Conservation (phyloP, 768 basidiomycete species). For the Tephrocybe sp. region DNA sequence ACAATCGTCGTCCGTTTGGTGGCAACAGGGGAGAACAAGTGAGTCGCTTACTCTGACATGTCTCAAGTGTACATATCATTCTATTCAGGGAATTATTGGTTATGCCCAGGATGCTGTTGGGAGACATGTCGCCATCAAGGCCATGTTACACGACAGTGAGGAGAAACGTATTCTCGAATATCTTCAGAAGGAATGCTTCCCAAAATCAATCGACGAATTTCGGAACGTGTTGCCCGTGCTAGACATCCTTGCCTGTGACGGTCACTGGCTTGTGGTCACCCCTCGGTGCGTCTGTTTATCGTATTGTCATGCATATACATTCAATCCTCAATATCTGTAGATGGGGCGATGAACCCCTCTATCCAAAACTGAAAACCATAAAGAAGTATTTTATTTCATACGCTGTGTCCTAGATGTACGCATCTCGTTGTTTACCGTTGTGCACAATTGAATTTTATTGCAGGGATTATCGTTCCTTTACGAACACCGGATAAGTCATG, state of each 20-base stretch:
- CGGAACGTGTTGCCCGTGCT: slow-evolving; percentile 21
- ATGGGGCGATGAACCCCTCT: slow-evolving; percentile 10
- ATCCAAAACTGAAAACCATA: background rate
- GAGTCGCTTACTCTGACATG: too few relatives aligned
- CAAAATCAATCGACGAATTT: background rate
- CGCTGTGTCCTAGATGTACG: slow-evolving; percentile 18
- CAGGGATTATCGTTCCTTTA: slow-evolving; percentile 22
- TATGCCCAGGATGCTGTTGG: slow-evolving; percentile 8
- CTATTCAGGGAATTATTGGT: slow-evolving; percentile 1
- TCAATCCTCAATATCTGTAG: slow-evolving; percentile 9
- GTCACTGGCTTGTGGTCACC: slow-evolving; percentile 27
- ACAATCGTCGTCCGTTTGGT: too few relatives aligned
- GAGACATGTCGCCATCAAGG: slow-evolving; percentile 11
- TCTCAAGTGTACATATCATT: too few relatives aligned
- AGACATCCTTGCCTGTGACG: slow-evolving; percentile 20
- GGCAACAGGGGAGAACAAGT: too few relatives aligned
- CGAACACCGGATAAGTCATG: slow-evolving; percentile 19
- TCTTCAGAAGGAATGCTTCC: background rate
- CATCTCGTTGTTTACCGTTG: background rate
- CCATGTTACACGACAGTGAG: background rate
- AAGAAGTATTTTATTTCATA: slow-evolving; percentile 15
- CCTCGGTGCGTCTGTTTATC: slow-evolving; percentile 18
- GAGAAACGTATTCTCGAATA: slow-evolving; percentile 1
- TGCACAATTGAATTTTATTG: background rate
- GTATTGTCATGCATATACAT: background rate